Evolutionary conservation across 805 yeast species (phyloP), one percentile per base, ranked within the genome.

Genomic region (Martiniozyma abietophila): DNA sequence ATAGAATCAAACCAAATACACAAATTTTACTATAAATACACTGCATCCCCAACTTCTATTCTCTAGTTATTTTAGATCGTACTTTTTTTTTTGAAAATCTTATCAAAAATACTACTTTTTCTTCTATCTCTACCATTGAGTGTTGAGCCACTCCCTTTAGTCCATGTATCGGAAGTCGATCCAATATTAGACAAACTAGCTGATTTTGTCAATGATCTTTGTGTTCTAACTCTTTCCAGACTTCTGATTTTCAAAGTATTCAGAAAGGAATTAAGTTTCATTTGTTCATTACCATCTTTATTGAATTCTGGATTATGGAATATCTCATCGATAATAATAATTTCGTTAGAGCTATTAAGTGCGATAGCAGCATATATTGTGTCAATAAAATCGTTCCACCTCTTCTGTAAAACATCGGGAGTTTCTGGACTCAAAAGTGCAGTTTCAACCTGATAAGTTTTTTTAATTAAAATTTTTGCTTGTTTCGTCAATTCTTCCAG

Each of bases 401-500:
- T 27, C 22, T 49, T 51, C 21, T 39, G 39, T 5, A 43, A 49
- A 3, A 41, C 36, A 2, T 45, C 32, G 4, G 57, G 54, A 21
- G 32, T 27, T 34, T 56, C 59, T 9, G 52, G 38, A 10, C 36
- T 35, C 8, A 37, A 27, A 11, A 56, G 37, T 5, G 18, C 9
- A 14, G 35, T 39, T 7, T 47, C 53, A 22, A 48, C 4, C 9
- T 31, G 34, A n/a, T 40, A 35, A 1, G 50, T 36, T 34, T 48
- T 47, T 19, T 42, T 39, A n/a, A 45, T 39, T 9, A 55, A 16
- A 1, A 41, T 27, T 3, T 50, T 43, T 0, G 60, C 45, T 36
- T 56, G 57, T 17, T 47, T 45, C 31, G 40, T 40, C 20, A 55
- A 29, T 22, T 54, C 53, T 10, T 40, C 38, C 11, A 54, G 29